Evolutionary conservation across 371 early-diverging fungal genomes (phyloP).

Genomic region (Mortierella sp.): DNA sequence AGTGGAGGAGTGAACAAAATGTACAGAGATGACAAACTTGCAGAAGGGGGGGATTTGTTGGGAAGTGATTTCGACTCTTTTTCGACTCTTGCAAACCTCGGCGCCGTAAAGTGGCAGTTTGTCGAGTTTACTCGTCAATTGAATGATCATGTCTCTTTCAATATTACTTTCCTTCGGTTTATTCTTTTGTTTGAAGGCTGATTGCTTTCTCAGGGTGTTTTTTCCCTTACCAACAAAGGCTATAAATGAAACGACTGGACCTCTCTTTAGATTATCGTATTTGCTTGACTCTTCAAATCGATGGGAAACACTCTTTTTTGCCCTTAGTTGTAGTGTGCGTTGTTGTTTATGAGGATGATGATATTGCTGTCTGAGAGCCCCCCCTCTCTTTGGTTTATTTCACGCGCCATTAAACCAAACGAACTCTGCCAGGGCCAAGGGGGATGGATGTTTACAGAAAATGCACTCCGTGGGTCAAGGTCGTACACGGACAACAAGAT

Average conservation of each 20-base stretch:
- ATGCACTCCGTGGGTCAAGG: constrained; percentile 10
- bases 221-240: constrained; percentile 5
- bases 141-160: not conserved
- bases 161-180: not conserved
- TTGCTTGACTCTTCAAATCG: not conserved
- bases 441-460: not conserved
- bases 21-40: not conserved
- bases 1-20: not conserved
- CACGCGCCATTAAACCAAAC: not conserved
- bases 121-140: not conserved
- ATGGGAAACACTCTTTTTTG: constrained; percentile 3
- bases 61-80: not conserved
- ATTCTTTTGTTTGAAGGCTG: not conserved
- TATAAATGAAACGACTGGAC: not conserved
- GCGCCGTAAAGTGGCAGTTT: not conserved
- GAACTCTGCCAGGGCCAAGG: not conserved
- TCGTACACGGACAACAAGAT: constrained; percentile 10
- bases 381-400: not conserved
- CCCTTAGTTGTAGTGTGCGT: too few relatives aligned
- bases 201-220: not conserved
- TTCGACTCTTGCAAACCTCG: not conserved
- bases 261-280: not conserved
- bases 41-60: not conserved
- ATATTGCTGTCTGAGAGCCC: not conserved
- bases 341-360: not conserved